Evolutionary conservation across 2,329 filamentous ascomycete species (phyloP).

Genomic region (Pseudopyrenochaeta lycopersici): DNA sequence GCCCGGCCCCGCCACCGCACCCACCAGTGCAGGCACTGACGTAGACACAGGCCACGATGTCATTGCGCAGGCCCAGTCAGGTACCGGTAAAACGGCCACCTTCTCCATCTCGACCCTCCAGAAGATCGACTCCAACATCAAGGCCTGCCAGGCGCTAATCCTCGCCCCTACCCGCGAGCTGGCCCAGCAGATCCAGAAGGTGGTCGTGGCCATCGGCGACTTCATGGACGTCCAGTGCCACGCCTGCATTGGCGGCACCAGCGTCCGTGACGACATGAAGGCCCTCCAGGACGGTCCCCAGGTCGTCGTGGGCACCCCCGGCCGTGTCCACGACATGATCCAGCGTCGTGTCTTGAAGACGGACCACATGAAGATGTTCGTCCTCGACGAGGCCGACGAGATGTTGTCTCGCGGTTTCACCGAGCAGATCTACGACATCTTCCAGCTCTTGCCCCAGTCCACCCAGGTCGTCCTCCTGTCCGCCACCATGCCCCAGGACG

Average conservation of each 20-base stretch:
- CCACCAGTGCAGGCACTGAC: constrained; percentile 27
- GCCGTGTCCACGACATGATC: constrained; percentile 99
- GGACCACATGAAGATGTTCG: constrained; percentile 99
- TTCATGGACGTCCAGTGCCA: constrained; percentile 99
- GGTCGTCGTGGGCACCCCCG: constrained; percentile 96
- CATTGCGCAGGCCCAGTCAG: constrained; percentile 99
- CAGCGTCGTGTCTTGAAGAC: constrained; percentile 97
- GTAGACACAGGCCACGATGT: constrained; percentile 80
- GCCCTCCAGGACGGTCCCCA: constrained; percentile 94
- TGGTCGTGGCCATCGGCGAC: constrained; percentile 97
- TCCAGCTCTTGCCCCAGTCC: constrained; percentile 96
- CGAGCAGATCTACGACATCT: constrained; percentile 99
- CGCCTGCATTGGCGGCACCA: constrained; percentile 98
- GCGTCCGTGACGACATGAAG: constrained; percentile 98
- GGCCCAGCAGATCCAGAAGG: constrained; percentile 99
- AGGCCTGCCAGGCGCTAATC: constrained; percentile 97
- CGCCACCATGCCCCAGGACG: constrained; percentile 98
- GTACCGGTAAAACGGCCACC: constrained; percentile 99
- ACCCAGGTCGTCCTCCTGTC: constrained; percentile 98
- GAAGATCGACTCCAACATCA: constrained; percentile 95
- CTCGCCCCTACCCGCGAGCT: constrained; percentile 98
- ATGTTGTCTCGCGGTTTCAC: constrained; percentile 99
- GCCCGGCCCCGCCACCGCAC: constrained; percentile 6
- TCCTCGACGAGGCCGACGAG: constrained; percentile 98
- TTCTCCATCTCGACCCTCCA: constrained; percentile 99